phyloP scores from a whole-genome alignment of 2,329 filamentous ascomycete species.

The Fusarium sp. region DNA sequence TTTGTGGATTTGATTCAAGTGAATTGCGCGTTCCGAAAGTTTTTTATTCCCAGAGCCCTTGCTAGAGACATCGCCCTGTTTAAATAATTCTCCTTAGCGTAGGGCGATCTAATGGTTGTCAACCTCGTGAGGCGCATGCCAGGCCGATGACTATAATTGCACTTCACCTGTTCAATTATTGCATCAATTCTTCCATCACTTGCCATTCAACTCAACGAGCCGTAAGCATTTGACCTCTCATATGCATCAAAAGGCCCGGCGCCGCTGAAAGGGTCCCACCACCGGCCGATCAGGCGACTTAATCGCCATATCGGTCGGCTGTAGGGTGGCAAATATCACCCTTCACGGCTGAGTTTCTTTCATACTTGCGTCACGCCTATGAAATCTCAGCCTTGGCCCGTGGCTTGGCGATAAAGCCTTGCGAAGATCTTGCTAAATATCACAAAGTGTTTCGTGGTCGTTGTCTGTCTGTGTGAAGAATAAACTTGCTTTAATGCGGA shows the following conservation, averaged over 20 bases:
- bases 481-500: not conserved
- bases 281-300: constrained; percentile 35
- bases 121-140: constrained; percentile 7
- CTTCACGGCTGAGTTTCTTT: not conserved
- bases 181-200: constrained; percentile 12
- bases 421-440: constrained; percentile 7
- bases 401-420: constrained; percentile 18
- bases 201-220: constrained; percentile 3
- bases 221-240: constrained; percentile 14
- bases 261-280: constrained; percentile 21
- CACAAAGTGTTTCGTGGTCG: not conserved
- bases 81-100: constrained; percentile 12
- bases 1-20: not conserved
- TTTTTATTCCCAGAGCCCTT: not conserved
- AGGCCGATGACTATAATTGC: constrained; percentile 17
- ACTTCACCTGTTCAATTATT: constrained; percentile 8
- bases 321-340: constrained; percentile 32
- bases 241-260: not conserved
- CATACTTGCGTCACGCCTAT: constrained; percentile 28
- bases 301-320: constrained; percentile 18
- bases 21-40: not conserved
- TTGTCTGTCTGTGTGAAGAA: not conserved
- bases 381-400: constrained; percentile 20
- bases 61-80: not conserved
- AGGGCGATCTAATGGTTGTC: constrained; percentile 1